Base-by-base conservation (phyloP, 108 stramenopile species). In the Licmophora abbreviata region DNA sequence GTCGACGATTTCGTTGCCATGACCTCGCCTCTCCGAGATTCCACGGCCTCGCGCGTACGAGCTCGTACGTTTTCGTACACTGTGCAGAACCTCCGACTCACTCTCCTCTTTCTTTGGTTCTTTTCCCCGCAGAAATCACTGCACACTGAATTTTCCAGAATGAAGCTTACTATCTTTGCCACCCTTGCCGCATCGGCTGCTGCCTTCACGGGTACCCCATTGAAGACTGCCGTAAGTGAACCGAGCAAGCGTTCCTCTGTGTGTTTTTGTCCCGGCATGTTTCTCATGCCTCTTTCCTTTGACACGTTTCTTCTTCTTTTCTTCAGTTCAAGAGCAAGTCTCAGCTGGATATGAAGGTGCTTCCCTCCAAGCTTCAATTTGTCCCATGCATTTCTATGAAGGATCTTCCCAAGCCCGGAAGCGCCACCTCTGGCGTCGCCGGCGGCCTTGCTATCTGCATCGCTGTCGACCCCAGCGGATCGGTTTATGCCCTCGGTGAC, bases 371-470 rank as follows among this genome's bases (percentile, higher is more conserved):
- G 54, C 73, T 93, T 54, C 53, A 71, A 65, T 93, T 87, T 59
- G 87, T 85, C 50, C 78, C 77, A 44, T 89, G 87, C 83, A 89
- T 93, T 61, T 53, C 78, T 59, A 58, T 76, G 38, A 73, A 72
- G 27, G 81, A 93, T 53, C 87, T 93, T 70, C 92, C 92, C 11
- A 55, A 71, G 11, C 92, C 92, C 37, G 92, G 92, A 63, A 46
- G 48, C 15, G 92, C 92, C 64, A 93, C 92, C 47, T 93, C 92
- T 33, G 92, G 92, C 40, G 87, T 93, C 66, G 87, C 87, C 29
- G 92, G 81, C 47, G 92, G 92, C 23, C 92, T 93, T 73, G 92
- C 92, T 45, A 94, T 97, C 69, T 93, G 92, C 84, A 85, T 97
- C 51, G 95, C 94, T 48, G 95, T 94, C 50, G 94, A 94, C 74